These are phyloP conservation scores for Cladosporium colombiae DNA, from an alignment of 2,329 filamentous ascomycete genomes.

Conservation along the genomic window DNA sequence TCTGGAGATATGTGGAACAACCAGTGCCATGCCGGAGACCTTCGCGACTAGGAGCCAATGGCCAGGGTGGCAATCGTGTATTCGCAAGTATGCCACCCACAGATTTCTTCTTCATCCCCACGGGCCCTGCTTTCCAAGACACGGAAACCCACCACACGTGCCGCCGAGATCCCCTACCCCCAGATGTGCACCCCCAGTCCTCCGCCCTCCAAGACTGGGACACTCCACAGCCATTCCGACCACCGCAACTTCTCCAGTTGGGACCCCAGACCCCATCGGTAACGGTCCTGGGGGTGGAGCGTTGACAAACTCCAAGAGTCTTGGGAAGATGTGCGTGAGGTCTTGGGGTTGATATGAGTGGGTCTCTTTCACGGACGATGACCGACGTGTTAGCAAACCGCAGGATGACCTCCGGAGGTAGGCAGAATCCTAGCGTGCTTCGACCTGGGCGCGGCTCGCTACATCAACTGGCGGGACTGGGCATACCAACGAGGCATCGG, in stretches of 20 bases:
- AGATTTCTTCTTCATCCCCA: neutral
- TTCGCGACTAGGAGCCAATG: constrained; percentile 3
- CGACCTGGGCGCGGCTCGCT: neutral
- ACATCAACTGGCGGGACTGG: neutral
- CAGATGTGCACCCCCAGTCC: constrained; percentile 3
- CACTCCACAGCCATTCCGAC: neutral
- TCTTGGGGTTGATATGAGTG: neutral
- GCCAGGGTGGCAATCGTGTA: neutral
- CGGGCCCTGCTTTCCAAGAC: neutral
- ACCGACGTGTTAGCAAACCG: neutral
- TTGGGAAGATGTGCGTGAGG: neutral
- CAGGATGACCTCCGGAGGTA: neutral
- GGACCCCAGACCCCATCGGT: neutral
- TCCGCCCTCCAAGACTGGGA: constrained; percentile 2
- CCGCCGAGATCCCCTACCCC: neutral
- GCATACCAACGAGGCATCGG: neutral
- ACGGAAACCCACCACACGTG: neutral
- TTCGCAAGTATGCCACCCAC: neutral
- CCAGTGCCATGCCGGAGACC: constrained; percentile 9
- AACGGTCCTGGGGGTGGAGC: neutral
- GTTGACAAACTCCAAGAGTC: neutral
- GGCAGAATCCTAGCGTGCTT: neutral
- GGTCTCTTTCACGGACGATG: neutral
- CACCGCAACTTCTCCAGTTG: constrained; percentile 6
- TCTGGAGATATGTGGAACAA: neutral